Evolutionary conservation across 2,329 filamentous ascomycete genomes (phyloP).

Genomic region (Colletotrichum liriopes): DNA sequence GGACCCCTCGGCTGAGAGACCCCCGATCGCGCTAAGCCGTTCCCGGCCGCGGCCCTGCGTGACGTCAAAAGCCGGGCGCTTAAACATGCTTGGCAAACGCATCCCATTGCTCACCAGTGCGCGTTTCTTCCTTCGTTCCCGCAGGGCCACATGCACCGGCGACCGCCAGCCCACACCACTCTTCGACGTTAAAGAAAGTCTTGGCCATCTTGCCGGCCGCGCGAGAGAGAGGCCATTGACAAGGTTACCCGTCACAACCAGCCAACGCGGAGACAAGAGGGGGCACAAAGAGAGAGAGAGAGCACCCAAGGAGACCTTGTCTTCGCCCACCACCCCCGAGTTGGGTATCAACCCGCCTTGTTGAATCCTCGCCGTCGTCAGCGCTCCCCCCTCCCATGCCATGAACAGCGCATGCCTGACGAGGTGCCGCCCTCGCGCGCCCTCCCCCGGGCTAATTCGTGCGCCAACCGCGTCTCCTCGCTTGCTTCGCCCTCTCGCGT

Average conservation of each 20-base stretch:
- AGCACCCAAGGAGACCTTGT: neutral
- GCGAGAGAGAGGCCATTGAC: neutral
- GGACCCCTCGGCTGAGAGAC: slow-evolving; percentile 26
- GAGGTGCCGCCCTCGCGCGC: slow-evolving; percentile 34
- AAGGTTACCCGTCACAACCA: neutral
- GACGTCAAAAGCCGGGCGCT: slow-evolving; percentile 43
- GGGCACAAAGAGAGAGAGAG: neutral
- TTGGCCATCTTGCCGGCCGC: too few relatives aligned
- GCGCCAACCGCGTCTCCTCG: slow-evolving; percentile 41
- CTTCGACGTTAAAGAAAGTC: neutral
- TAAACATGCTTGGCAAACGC: slow-evolving; percentile 38
- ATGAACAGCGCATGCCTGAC: slow-evolving; percentile 40
- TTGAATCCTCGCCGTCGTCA: neutral
- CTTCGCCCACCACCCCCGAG: neutral
- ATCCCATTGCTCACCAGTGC: neutral
- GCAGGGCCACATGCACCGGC: slow-evolving; percentile 16
- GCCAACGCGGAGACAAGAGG: neutral
- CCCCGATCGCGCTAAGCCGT: slow-evolving; percentile 35
- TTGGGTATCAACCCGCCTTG: neutral
- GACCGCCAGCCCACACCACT: slow-evolving; percentile 2
- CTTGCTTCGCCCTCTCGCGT: slow-evolving; percentile 25
- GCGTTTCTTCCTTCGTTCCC: slow-evolving; percentile 38
- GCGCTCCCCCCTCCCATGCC: slow-evolving; percentile 24
- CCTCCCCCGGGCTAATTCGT: slow-evolving; percentile 5
- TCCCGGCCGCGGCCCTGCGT: slow-evolving; percentile 27